phyloP scores from a whole-genome alignment of 805 yeast species.

The Wilhelminamyces savonicus region DNA sequence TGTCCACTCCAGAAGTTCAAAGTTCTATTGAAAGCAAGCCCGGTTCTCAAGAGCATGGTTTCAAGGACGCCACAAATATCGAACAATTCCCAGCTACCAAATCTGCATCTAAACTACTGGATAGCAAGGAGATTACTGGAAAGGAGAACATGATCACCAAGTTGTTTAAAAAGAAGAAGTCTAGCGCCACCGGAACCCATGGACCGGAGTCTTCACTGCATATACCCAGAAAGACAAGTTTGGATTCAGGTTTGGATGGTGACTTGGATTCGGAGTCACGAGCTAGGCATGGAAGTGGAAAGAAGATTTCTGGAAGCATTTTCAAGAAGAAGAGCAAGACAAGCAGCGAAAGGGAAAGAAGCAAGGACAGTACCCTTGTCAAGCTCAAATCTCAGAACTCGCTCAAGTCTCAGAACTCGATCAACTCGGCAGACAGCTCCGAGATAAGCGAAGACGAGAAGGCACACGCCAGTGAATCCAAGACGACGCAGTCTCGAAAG shows the following conservation, averaged over 20 bases:
- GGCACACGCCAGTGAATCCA: neutral
- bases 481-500: neutral
- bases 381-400: no score
- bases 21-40: no score
- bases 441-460: neutral
- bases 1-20: neutral
- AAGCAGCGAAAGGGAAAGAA: no score
- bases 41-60: neutral
- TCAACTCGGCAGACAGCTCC: neutral
- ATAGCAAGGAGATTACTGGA: constrained; percentile 11
- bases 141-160: constrained; percentile 37
- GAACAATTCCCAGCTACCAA: neutral
- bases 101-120: no score
- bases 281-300: neutral
- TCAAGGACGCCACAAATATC: neutral
- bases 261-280: constrained; percentile 20
- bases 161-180: constrained; percentile 32
- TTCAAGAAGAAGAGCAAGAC: constrained; percentile 4
- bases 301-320: constrained; percentile 2
- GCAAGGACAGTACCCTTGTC: no score
- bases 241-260: constrained; percentile 15
- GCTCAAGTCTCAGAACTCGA: no score
- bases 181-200: constrained; percentile 6
- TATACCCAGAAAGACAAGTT: no score
- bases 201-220: constrained; percentile 3